These are phyloP conservation scores for Syzygium grande DNA, from an alignment of 345 rosid species.

Conservation along the genomic window DNA sequence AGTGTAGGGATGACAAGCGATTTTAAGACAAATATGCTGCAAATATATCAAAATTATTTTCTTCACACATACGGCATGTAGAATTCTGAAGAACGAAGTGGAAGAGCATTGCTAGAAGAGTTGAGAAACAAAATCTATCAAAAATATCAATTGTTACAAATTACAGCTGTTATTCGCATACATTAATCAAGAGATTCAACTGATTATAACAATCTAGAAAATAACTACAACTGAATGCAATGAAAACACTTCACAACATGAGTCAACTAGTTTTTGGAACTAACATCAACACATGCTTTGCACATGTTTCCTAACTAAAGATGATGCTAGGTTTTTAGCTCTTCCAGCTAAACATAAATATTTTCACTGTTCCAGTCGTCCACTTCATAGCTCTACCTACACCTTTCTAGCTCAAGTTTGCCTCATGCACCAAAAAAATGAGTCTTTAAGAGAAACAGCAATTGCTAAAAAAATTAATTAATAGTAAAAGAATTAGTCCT, in stretches of 20 bases:
- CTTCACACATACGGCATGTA: neutral
- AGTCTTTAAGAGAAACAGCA: neutral
- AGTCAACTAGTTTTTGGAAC: neutral
- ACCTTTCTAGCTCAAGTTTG: neutral
- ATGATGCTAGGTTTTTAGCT: neutral
- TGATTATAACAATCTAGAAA: neutral
- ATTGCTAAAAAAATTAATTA: neutral
- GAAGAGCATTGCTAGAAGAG: neutral
- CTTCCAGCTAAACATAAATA: neutral
- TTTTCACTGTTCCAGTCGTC: neutral
- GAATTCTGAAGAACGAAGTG: neutral
- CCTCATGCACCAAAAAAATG: neutral
- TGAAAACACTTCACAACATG: neutral
- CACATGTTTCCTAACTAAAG: neutral
- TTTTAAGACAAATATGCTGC: neutral
- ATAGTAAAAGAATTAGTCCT: neutral
- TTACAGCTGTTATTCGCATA: neutral
- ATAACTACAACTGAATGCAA: neutral
- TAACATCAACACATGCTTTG: neutral
- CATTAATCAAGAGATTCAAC: neutral
- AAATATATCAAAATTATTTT: neutral
- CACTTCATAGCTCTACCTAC: neutral
- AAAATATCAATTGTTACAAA: neutral
- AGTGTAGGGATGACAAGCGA: slow-evolving; percentile 24
- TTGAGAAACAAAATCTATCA: neutral